Percentiles rank a stretch among this genome's conserved stretches.
Conservation (phyloP, 2,329 filamentous ascomycete genomes). For the Rachicladosporium sp. region DNA sequence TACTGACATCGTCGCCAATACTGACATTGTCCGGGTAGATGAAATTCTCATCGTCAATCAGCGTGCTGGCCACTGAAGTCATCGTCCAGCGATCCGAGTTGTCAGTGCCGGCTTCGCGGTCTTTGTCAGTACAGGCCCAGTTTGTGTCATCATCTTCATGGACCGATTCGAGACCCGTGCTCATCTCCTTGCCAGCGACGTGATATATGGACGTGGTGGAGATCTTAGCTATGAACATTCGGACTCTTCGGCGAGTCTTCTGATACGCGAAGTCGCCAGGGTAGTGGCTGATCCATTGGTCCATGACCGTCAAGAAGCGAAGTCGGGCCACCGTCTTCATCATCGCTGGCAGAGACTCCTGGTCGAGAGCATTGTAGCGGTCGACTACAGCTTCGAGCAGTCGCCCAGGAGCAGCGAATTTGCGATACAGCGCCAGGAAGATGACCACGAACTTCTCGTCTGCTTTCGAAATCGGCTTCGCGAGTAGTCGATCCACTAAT, state of each 20-base stretch:
- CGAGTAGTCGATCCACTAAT: slow-evolving; percentile 70
- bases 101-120: slow-evolving; percentile 30
- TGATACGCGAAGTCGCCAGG: slow-evolving; percentile 84
- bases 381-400: slow-evolving; percentile 68
- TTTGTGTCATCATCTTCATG: slow-evolving; percentile 81
- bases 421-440: slow-evolving; percentile 86
- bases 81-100: slow-evolving; percentile 23
- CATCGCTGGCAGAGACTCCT: slow-evolving; percentile 56
- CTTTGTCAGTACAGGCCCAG: slow-evolving; percentile 76
- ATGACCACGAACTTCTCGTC: slow-evolving; percentile 80
- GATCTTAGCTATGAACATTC: slow-evolving; percentile 64
- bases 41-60: slow-evolving; percentile 23
- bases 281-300: slow-evolving; percentile 80
- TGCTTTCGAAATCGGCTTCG: slow-evolving; percentile 69
- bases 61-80: slow-evolving; percentile 20
- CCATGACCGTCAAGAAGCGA: slow-evolving; percentile 69
- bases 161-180: slow-evolving; percentile 60
- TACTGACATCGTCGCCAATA: slow-evolving; percentile 14
- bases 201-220: slow-evolving; percentile 69
- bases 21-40: slow-evolving; percentile 18
- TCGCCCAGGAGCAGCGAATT: slow-evolving; percentile 72
- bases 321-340: slow-evolving; percentile 71
- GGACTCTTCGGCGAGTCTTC: slow-evolving; percentile 57
- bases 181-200: slow-evolving; percentile 75
- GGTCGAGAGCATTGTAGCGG: slow-evolving; percentile 58